Percentiles rank a stretch among this genome's conserved stretches.
Conservation (phyloP, 2,329 filamentous ascomycete species). For the Fusarium luffae region DNA sequence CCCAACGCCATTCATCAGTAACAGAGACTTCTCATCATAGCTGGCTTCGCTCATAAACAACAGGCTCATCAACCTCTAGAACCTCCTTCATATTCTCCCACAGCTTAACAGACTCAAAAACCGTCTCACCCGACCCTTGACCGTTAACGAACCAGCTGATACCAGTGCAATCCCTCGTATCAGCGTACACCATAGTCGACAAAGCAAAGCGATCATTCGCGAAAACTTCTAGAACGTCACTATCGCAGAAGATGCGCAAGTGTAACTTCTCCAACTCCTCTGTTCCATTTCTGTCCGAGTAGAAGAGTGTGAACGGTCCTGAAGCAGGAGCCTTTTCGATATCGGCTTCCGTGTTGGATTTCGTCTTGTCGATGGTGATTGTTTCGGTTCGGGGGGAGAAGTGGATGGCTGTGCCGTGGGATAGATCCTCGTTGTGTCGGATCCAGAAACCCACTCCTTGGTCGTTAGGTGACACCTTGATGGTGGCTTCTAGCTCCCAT, state of each 20-base stretch:
- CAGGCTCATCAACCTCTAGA: slow-evolving; percentile 20
- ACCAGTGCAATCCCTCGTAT: slow-evolving; percentile 22
- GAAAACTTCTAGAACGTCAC: slow-evolving; percentile 44
- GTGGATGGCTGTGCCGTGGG: slow-evolving; percentile 51
- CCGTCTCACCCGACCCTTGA: not conserved
- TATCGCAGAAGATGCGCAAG: slow-evolving; percentile 42
- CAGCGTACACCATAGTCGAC: slow-evolving; percentile 44
- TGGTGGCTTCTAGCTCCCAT: slow-evolving; percentile 44
- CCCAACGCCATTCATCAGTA: not conserved
- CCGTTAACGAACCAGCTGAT: slow-evolving; percentile 45
- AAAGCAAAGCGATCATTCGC: slow-evolving; percentile 46
- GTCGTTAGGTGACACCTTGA: slow-evolving; percentile 26
- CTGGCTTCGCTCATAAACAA: slow-evolving; percentile 26
- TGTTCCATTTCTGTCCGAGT: not conserved
- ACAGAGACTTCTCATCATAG: not conserved
- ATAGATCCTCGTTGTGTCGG: slow-evolving; percentile 43
- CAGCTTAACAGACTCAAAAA: slow-evolving; percentile 38
- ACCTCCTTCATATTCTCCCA: slow-evolving; percentile 40
- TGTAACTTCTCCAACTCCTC: slow-evolving; percentile 39
- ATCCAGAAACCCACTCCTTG: slow-evolving; percentile 40
- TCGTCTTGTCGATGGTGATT: slow-evolving; percentile 53
- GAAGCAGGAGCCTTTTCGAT: slow-evolving; percentile 51
- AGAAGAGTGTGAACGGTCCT: slow-evolving; percentile 61
- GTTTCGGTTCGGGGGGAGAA: slow-evolving; percentile 54
- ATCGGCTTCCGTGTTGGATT: slow-evolving; percentile 46